phyloP scores from a whole-genome alignment of 192 early-diverging fungal species.

The Coemansia asiatica region DNA sequence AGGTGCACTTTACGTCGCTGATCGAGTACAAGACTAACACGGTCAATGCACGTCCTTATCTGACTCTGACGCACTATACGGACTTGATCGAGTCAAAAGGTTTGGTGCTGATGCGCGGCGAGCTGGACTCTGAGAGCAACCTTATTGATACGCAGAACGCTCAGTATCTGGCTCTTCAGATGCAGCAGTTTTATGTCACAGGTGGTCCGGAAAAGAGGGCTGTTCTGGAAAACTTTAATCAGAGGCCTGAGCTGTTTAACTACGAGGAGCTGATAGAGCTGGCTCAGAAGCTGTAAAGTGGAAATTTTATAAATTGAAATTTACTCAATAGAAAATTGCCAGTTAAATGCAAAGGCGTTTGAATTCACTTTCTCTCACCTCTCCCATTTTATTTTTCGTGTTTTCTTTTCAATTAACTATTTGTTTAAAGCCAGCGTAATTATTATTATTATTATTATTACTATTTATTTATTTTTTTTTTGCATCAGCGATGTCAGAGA shows the following conservation, averaged over 20 bases:
- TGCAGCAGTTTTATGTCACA: conserved; percentile 89
- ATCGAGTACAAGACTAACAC: conserved; percentile 87
- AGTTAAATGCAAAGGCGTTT: background rate
- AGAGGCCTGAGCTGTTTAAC: conserved; percentile 71
- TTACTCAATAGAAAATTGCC: too few species aligned
- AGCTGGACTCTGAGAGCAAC: conserved; percentile 58
- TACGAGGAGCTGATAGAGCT: conserved; percentile 63
- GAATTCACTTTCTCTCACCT: too few species aligned
- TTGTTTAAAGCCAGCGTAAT: too few species aligned
- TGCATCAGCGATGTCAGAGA: conserved; percentile 6
- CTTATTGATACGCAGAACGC: conserved; percentile 67
- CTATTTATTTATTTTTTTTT: conserved; percentile 4
- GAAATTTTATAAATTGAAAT: too few species aligned
- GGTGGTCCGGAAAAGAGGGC: conserved; percentile 63
- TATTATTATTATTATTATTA: background rate
- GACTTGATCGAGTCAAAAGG: conserved; percentile 77
- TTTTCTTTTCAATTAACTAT: background rate
- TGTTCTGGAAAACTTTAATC: conserved; percentile 79
- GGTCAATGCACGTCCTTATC: conserved; percentile 72
- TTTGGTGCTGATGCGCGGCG: conserved; percentile 90
- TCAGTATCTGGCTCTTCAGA: conserved; percentile 72
- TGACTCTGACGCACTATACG: conserved; percentile 86
- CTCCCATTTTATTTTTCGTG: conserved; percentile 7
- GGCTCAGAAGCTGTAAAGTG: conserved; percentile 44
- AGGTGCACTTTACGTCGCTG: conserved; percentile 82